A percentile compares a stretch with the other conserved stretches of the same genome.
Conservation (phyloP, 208 protist genomes). For the Trypanosoma melophagium region DNA sequence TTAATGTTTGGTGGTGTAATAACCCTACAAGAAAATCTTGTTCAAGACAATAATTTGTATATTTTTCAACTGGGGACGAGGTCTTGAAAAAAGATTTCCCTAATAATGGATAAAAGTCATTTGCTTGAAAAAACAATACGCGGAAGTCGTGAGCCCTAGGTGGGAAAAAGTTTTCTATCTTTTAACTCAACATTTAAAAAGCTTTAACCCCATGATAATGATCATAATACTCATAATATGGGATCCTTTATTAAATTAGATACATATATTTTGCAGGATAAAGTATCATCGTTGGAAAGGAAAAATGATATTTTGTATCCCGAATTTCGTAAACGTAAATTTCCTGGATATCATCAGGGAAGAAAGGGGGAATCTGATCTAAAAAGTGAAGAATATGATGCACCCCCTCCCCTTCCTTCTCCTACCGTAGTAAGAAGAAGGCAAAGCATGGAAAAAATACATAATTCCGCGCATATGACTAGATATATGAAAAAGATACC, state of each 20-base stretch:
- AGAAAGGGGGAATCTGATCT: not conserved
- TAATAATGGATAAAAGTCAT: not conserved
- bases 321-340: no score
- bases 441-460: no score
- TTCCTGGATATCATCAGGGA: no score
- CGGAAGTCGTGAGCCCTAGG: not conserved
- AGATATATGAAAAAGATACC: no score
- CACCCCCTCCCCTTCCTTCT: conserved; percentile 13
- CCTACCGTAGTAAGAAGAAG: not conserved
- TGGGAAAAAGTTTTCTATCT: not conserved
- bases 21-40: not conserved
- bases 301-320: no score
- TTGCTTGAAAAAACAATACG: not conserved
- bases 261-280: no score
- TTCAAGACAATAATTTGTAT: conserved; percentile 16
- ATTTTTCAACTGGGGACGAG: not conserved
- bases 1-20: conserved; percentile 13
- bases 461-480: no score
- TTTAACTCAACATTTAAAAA: not conserved
- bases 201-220: not conserved
- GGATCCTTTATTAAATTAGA: no score
- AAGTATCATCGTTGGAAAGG: no score
- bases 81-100: conserved; percentile 1
- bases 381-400: conserved; percentile 9
- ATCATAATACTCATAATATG: not conserved